Base-by-base conservation (phyloP, 2,329 filamentous ascomycete species). In the Zarea fungicola region DNA sequence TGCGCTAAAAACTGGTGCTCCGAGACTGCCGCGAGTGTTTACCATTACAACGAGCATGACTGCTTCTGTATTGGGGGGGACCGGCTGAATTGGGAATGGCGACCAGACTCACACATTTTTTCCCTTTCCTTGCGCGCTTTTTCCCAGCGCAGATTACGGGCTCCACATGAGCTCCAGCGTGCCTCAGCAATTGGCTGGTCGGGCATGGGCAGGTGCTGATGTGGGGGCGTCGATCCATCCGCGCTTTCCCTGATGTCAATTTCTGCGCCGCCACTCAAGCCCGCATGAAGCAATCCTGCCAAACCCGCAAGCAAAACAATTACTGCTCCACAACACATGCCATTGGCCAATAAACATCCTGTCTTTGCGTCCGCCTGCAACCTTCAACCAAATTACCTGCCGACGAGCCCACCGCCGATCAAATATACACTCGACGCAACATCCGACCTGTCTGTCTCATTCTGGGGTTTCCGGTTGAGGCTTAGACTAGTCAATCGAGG, bases 111-210 rank as follows among this genome's bases (percentile, higher is more conserved):
- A 47, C n/a, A 45, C 42, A 44, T 48, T 49, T 54, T 52, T 36
- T 50, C 19, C n/a, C n/a, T n/a, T n/a, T n/a, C 55, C 56, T 52
- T 59, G 55, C 56, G 56, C 57, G 55, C 56, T 60, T 60, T 57
- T 57, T 44, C 37, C 50, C 48, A 43, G 55, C 54, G 60, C 63
- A 65, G 60, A 65, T 66, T 66, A 48, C 32, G 35, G 56, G 59
- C 50, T 55, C 65, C 65, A 65, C 64, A 63, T 48, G 53, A 66
- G 63, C 63, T 65, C 48, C 34, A 37, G 51, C 58, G 55, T 53
- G 52, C 52, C 54, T 39, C 23, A 52, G 54, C 55, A 52, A 62
- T 60, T 61, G 60, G 57, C 52, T 53, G 48, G 53, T 51, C 18
- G 55, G 59, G 56, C 52, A 57, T 55, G 54, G 36, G n/a, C 50